Evolutionary conservation across 2,329 filamentous ascomycete species (phyloP), one percentile per base, ranked within the genome.

Genomic region (Aspergillus sp.): DNA sequence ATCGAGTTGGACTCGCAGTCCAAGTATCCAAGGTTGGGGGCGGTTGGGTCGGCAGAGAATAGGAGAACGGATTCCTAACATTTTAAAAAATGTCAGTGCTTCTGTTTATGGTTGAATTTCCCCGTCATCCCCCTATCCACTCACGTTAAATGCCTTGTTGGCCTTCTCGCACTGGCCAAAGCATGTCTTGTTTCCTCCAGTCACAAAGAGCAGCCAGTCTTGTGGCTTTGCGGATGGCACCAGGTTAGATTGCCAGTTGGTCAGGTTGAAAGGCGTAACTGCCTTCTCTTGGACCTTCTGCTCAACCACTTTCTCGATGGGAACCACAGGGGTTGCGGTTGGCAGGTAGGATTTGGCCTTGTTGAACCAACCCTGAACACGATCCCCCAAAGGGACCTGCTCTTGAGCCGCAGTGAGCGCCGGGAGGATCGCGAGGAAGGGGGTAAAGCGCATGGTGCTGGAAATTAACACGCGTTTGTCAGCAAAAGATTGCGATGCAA

Each of bases 151-250:
- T 5, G 76, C 76, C 57, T 72, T 71, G 45, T 81, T 76, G 8
- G 75, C 72, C 40, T 66, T 68, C 29, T 59, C 72, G 63, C 81
- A 84, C 51, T 74, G 65, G 52, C 80, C 80, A 56, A 74, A 81
- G 68, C 81, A 84, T 34, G 78, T 81, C 64, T 76, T 77, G 68
- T 84, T 83, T 40, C 79, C 80, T 49, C 81, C 81, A 4, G 79
- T 82, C 40, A 81, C 63, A 60, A 73, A 82, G 44, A 84, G 63
- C 53, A 81, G 67, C 79, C 78, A 83, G 72, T 77, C 58, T 72
- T 77, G 40, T 63, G 67, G 50, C 66, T 62, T 48, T 2, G 58
- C 53, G 28, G 64, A 58, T 12, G 70, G 67, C 34, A 63, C 70
- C 33, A 84, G 60, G 43, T 77, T 63, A 42, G 72, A 63, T 57